Base-by-base conservation (phyloP, 148 eudicot species). In the Suaeda aralocaspica region DNA sequence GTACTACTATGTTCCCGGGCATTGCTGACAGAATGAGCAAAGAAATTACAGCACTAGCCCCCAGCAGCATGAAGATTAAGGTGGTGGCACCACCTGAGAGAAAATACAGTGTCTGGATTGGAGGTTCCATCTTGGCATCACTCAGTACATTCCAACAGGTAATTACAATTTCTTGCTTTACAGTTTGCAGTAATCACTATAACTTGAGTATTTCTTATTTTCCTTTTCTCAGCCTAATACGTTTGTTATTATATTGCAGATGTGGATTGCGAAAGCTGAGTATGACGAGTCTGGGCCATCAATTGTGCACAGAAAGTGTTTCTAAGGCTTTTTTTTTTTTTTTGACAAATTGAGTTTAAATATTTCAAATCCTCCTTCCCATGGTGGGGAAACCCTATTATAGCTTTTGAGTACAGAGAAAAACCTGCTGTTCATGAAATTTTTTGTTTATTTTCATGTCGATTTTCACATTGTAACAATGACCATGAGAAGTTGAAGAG, bases 11-110 rank as follows among this genome's bases (percentile, higher is more conserved):
- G 96, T 90, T 90, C 78, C 77, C 92, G 4, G 91, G 96, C 9
- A 90, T 90, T 78, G 91, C 96, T 70, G 92, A 90, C 65, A 77
- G 92, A 73, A 90, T 88, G 92, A 90, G 91, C 81, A 88, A 90
- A 83, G 96, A 90, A 76, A 86, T 90, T 9, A 90, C 91, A 10
- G 92, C 91, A 19, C 63, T 88, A 12, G 90, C 92, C 36, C 96
- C 96, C 3, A 90, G 96, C 72, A 90, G 96, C 84, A 90, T 90
- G 92, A 90, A 90, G 82, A 90, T 90, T 29, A 90, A 90, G 84
- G 90, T 88, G 36, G 96, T 90, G 57, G 96, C 96, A n/a, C 90
- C 96, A n/a, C 96, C 92, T 0, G 96, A 90, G 82, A 88, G 96
- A 83, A 90, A 90, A 79, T 90, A 90, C 82, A 90, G 96, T 74